These are phyloP conservation scores for Heterotrichella gracilis DNA, from an alignment of 352 stramenopile genomes.

Conservation along the genomic window DNA sequence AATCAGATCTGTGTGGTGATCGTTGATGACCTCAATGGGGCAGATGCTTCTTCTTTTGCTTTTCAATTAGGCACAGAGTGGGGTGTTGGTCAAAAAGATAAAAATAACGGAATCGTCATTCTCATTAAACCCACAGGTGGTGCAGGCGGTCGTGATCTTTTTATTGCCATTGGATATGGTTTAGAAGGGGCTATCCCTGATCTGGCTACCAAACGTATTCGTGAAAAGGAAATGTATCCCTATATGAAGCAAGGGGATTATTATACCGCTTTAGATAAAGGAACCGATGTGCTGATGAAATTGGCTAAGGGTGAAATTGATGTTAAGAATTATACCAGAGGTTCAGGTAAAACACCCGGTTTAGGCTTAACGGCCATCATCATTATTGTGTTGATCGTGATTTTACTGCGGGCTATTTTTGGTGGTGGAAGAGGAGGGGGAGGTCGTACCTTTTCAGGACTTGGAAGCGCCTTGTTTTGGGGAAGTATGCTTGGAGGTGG, in stretches of 20 bases:
- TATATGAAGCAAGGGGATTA: background rate
- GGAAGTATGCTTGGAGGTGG: background rate
- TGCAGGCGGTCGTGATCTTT: background rate
- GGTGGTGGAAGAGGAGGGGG: background rate
- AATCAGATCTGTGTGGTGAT: conserved; percentile 3
- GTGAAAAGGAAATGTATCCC: background rate
- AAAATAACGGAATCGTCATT: background rate
- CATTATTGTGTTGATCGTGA: background rate
- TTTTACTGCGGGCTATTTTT: background rate
- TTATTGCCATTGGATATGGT: background rate
- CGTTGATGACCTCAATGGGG: background rate
- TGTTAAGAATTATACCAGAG: background rate
- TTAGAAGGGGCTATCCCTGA: background rate
- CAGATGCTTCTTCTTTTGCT: background rate
- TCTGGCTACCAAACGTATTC: background rate
- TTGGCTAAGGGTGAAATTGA: background rate
- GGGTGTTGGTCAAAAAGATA: background rate
- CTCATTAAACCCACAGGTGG: background rate
- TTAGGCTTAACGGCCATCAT: background rate
- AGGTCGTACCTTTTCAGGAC: background rate
- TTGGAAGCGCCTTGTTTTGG: background rate
- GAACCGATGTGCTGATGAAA: background rate
- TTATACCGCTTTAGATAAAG: background rate
- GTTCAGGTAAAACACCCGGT: background rate
- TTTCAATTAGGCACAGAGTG: background rate